Conservation (phyloP, 2,329 filamentous ascomycete genomes). For the Phaeosphaeria sp. region DNA sequence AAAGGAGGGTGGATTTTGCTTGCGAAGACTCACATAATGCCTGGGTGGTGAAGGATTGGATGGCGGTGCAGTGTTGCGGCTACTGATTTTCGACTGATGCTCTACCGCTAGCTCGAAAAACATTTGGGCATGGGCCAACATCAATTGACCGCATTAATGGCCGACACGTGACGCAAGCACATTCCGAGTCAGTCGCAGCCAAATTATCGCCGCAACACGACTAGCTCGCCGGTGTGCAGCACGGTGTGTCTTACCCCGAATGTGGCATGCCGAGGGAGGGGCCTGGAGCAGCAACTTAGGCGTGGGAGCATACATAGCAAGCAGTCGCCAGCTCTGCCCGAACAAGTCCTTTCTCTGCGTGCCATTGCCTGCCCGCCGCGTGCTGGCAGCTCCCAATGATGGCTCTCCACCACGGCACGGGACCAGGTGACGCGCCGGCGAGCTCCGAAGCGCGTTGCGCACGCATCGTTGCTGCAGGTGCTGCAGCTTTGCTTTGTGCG, state of each 20-base stretch:
- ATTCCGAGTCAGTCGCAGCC: not conserved
- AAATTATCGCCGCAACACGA: not conserved
- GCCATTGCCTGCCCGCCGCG: not conserved
- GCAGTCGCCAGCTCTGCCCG: not conserved
- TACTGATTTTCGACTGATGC: not conserved
- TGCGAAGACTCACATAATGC: conserved; percentile 24
- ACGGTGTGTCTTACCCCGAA: not conserved
- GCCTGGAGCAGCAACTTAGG: not conserved
- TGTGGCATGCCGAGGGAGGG: not conserved
- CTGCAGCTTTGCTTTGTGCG: conserved; percentile 13
- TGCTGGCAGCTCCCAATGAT: not conserved
- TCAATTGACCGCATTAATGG: not conserved
- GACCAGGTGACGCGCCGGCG: conserved; percentile 6
- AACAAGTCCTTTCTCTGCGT: not conserved
- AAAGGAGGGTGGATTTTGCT: not conserved
- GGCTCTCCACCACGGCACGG: conserved; percentile 1
- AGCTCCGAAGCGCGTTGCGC: conserved; percentile 10
- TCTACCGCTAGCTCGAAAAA: not conserved
- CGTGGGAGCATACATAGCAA: not conserved
- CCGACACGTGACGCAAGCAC: not conserved
- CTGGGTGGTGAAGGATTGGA: not conserved
- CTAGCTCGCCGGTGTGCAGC: not conserved
- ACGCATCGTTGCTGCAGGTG: conserved; percentile 6
- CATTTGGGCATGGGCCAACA: conserved; percentile 8
- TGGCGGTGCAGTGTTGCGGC: not conserved